Percentiles rank a stretch among this genome's conserved stretches.
Conservation (phyloP, 1,139 yeast species). For the Groenewaldozyma sp. region DNA sequence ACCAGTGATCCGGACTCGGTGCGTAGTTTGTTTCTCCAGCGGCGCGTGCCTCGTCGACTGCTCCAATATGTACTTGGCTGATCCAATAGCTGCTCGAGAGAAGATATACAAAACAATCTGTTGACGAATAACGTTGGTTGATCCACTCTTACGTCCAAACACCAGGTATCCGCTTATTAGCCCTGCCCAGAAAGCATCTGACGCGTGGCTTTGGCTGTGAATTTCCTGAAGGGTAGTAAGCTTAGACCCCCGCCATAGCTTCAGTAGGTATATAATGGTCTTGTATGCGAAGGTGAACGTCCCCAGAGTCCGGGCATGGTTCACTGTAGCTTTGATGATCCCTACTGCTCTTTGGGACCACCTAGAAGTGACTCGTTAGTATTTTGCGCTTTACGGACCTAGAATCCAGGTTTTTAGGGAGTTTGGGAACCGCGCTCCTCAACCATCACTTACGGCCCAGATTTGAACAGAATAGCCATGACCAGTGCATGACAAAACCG, state of each 20-base stretch:
- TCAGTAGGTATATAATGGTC: constrained; percentile 26
- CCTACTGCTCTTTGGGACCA: constrained; percentile 35
- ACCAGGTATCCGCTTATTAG: constrained; percentile 55
- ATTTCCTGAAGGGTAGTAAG: constrained; percentile 15
- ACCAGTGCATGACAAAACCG: constrained; percentile 69
- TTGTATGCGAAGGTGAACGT: constrained; percentile 59
- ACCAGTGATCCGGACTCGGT: constrained; percentile 15
- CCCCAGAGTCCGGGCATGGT: constrained; percentile 62
- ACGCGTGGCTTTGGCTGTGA: constrained; percentile 17
- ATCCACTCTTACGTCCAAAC: constrained; percentile 43
- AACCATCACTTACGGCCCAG: constrained; percentile 25
- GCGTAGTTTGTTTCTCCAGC: background rate
- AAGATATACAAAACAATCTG: constrained; percentile 57
- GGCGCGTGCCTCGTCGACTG: constrained; percentile 9
- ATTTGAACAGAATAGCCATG: constrained; percentile 47
- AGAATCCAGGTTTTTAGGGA: too few species aligned
- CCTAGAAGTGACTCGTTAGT: background rate
- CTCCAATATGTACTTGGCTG: constrained; percentile 35
- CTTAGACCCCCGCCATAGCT: constrained; percentile 12
- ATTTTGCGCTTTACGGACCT: background rate
- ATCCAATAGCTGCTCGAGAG: constrained; percentile 47
- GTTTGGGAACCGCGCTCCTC: too few species aligned
- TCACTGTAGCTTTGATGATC: constrained; percentile 48
- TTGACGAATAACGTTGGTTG: constrained; percentile 32
- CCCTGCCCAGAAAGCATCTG: constrained; percentile 53